phyloP scores from a whole-genome alignment of 495 filamentous ascomycete species.

The Tuber borchii region DNA sequence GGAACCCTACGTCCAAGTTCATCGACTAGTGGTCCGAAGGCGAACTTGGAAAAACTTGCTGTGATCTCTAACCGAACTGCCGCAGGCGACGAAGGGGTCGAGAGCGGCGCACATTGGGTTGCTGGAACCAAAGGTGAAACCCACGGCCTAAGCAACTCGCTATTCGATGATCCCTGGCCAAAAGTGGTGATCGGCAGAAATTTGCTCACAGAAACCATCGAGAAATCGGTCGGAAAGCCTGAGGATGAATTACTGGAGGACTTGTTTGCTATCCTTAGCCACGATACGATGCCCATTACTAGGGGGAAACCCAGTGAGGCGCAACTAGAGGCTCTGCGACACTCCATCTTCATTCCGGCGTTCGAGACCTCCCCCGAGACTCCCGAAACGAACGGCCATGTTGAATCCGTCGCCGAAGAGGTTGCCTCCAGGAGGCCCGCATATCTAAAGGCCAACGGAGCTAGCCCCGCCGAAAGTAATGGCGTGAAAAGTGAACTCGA shows the following conservation, averaged over 20 bases:
- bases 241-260: conserved; percentile 63
- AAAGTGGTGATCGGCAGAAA: conserved; percentile 62
- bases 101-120: conserved; percentile 58
- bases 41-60: conserved; percentile 60
- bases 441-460: conserved; percentile 19
- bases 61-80: conserved; percentile 85
- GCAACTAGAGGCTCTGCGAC: conserved; percentile 61
- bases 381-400: conserved; percentile 36
- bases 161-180: conserved; percentile 70
- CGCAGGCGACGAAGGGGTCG: conserved; percentile 48
- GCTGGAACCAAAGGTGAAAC: conserved; percentile 57
- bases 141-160: conserved; percentile 79
- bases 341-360: conserved; percentile 79
- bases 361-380: conserved; percentile 33
- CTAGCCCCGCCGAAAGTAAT: neutral
- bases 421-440: conserved; percentile 16
- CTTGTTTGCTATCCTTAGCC: conserved; percentile 64
- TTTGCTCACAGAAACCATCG: conserved; percentile 45
- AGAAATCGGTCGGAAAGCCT: conserved; percentile 45
- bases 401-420: conserved; percentile 23
- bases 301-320: conserved; percentile 53
- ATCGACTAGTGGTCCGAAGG: conserved; percentile 31
- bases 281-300: conserved; percentile 63
- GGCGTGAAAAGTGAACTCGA: neutral
- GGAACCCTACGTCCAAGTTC: conserved; percentile 56